Evolutionary conservation across 805 yeast genomes (phyloP), one percentile per base, ranked within the genome.

Genomic region (Blastobotrys terrestris): DNA sequence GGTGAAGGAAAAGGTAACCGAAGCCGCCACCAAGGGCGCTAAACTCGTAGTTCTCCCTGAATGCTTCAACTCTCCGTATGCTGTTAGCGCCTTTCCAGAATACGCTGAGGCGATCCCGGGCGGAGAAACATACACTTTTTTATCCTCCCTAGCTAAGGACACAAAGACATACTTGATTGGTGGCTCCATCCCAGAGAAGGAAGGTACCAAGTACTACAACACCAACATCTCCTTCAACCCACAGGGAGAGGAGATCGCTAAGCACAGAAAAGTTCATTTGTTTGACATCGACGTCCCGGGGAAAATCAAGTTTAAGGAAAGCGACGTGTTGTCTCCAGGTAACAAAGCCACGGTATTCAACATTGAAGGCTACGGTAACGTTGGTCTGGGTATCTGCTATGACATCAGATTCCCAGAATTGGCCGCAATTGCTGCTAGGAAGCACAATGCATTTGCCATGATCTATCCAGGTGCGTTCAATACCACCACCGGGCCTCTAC

Each of bases 381-480:
- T 87, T 31, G 98, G 97, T 0, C 73, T 87, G 43, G 96, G 92
- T 2, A 74, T 92, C 39, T 92, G 99, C 69, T 94, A 94, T 67
- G 99, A 92, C 67, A 80, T 94, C 31, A 75, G 99, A 56, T 92
- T 92, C 69, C 97, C 97, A 0, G 97, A 92, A 66, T 70, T 88
- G 51, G 84, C 95, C 1, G 65, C 85, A 39, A 70, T 88, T 58
- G 89, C 96, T 58, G 73, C 75, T 11, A 66, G 76, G 21, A 59
- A 63, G 40, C 35, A 26, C 35, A 95, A 95, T 3, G 96, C 96
- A 0, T 79, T 88, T 56, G 77, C 95, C 18, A 66, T 92, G 58
- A 79, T 95, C 1, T 92, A 77, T 62, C 98, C 99, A 0, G 85
- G 95, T 44, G 98, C 98, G 0, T 94, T 95, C 75, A 94, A 96